Evolutionary conservation across 352 stramenopile species (phyloP).

Genomic region (Pythium scleroteichum): DNA sequence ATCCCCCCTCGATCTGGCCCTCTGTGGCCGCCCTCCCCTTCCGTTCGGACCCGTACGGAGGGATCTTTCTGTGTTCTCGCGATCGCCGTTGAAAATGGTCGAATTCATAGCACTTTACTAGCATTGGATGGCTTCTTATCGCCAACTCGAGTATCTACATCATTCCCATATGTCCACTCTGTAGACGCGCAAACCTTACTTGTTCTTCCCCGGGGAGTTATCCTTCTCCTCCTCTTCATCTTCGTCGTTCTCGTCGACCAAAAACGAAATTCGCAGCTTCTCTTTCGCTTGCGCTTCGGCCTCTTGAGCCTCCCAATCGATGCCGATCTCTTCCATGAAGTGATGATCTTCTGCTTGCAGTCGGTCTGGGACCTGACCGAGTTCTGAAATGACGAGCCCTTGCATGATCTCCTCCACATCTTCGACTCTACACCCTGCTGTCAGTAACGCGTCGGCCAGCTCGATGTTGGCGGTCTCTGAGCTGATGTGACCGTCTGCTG

Average conservation of each 20-base stretch:
- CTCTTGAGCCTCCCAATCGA: constrained; percentile 17
- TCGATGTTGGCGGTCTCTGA: constrained; percentile 28
- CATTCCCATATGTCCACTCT: not conserved
- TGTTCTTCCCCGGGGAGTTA: constrained; percentile 2
- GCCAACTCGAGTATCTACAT: constrained; percentile 2
- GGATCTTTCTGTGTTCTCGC: no score
- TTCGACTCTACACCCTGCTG: constrained; percentile 21
- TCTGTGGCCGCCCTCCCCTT: not conserved
- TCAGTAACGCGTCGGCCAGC: constrained; percentile 25
- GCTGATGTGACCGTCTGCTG: constrained; percentile 22
- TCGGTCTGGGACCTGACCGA: constrained; percentile 21
- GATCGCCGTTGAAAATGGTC: not conserved
- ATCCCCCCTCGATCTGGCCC: no score
- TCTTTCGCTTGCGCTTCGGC: constrained; percentile 28
- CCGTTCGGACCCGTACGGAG: not conserved
- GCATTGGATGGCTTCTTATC: constrained; percentile 6
- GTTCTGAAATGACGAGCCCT: constrained; percentile 22
- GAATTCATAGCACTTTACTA: not conserved
- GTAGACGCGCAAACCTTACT: not conserved
- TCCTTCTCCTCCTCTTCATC: constrained; percentile 25
- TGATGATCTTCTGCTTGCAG: constrained; percentile 29
- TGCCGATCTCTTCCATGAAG: constrained; percentile 21
- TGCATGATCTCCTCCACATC: constrained; percentile 28
- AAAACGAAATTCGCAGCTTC: constrained; percentile 30
- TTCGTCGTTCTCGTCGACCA: constrained; percentile 22